Evolutionary conservation across 768 basidiomycete species (phyloP).

Genomic region (Calvatia gigantea): DNA sequence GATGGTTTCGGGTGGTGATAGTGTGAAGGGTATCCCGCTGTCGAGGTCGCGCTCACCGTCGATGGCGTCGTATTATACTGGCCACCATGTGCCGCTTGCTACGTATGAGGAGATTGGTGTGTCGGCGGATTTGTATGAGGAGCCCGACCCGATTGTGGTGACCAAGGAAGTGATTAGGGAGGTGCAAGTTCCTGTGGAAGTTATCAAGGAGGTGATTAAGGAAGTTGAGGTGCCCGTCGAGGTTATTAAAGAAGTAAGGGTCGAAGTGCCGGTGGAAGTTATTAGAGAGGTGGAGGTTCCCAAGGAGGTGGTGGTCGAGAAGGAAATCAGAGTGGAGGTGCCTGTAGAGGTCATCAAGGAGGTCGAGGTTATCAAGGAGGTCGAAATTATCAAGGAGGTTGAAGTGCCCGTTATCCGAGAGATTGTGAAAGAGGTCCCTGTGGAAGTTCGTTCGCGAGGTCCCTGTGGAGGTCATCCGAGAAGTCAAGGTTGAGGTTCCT

Average conservation of each 20-base stretch:
- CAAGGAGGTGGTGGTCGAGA: background rate
- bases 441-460: slow-evolving; percentile 10
- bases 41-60: background rate
- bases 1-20: slow-evolving; percentile 17
- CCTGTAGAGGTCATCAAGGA: slow-evolving; percentile 13
- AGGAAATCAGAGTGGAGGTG: background rate
- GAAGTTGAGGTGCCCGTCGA: slow-evolving; percentile 15
- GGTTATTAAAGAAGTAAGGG: slow-evolving; percentile 7
- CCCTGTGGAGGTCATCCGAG: slow-evolving; percentile 7
- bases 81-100: slow-evolving; percentile 14
- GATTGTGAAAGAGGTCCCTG: slow-evolving; percentile 8
- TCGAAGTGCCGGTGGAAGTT: slow-evolving; percentile 12
- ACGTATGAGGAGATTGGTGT: slow-evolving; percentile 52
- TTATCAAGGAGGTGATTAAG: slow-evolving; percentile 1
- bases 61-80: slow-evolving; percentile 31
- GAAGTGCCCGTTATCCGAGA: slow-evolving; percentile 7
- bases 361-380: slow-evolving; percentile 11
- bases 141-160: slow-evolving; percentile 31
- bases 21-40: background rate
- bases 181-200: slow-evolving; percentile 34
- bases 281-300: slow-evolving; percentile 2
- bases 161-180: slow-evolving; percentile 9
- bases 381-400: slow-evolving; percentile 5
- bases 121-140: slow-evolving; percentile 32
- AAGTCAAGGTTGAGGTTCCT: slow-evolving; percentile 16